Evolutionary conservation across 257 asterid species (phyloP).

Genomic region (Jacaranda mimosifolia): DNA sequence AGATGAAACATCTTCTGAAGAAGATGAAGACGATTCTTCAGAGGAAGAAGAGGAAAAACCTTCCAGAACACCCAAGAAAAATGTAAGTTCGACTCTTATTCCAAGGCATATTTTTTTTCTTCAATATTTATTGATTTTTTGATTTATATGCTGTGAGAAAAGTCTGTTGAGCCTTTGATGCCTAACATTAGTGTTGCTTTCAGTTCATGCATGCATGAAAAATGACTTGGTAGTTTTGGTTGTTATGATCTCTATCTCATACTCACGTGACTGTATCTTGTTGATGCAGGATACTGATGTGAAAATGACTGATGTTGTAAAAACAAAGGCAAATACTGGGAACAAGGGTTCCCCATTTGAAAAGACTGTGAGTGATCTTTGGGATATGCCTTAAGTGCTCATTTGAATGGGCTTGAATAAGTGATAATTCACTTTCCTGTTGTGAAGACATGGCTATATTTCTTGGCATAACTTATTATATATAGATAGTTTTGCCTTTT

Average conservation of each 20-base stretch:
- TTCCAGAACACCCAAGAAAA: conserved; percentile 54
- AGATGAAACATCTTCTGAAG: conserved; percentile 54
- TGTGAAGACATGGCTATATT: too few species aligned
- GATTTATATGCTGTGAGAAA: background rate
- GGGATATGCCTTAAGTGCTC: background rate
- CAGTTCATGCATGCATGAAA: background rate
- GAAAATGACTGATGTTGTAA: conserved; percentile 53
- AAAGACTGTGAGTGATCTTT: conserved; percentile 54
- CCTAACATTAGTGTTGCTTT: background rate
- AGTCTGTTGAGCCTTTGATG: background rate
- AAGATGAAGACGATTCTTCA: conserved; percentile 55
- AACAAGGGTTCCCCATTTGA: conserved; percentile 21
- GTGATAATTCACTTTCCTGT: background rate
- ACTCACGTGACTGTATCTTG: background rate
- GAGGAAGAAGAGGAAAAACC: conserved; percentile 62
- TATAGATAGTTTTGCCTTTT: background rate
- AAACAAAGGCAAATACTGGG: conserved; percentile 20
- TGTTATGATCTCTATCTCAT: background rate
- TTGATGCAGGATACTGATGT: conserved; percentile 60
- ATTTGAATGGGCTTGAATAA: background rate
- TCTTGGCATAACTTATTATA: background rate
- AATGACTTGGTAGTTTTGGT: background rate
- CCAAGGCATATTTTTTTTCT: background rate
- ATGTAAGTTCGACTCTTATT: conserved; percentile 29
- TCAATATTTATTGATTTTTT: background rate